Evolutionary conservation across 2,329 filamentous ascomycete genomes (phyloP), one percentile per base, ranked within the genome.

Genomic region (Helicocarpus griseus): DNA sequence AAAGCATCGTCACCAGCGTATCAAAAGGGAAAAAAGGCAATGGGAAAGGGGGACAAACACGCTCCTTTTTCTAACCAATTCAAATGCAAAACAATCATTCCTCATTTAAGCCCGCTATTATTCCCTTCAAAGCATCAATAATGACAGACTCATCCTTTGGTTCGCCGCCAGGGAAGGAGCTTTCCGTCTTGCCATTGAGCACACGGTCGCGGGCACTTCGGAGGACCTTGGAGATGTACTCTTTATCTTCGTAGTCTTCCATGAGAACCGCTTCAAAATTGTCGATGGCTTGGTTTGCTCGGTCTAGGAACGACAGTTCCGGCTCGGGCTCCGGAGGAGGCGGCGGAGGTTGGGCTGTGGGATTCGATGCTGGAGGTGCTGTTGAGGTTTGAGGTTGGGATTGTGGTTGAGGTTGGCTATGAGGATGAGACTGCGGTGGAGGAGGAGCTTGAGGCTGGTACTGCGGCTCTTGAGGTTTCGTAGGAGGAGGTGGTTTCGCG

Each of bases 181-280:
- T 71, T 50, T 69, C 68, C 21, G 65, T 64, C 5, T 68, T 67
- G 49, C 65, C 60, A 26, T 68, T 68, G 5, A 72, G 51, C 14
- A 66, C 69, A 14, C 69, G 66, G 45, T 69, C 68, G 7, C 69
- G 68, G 21, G 69, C 69, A 54, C 69, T 72, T 53, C 67, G 66
- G 9, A 72, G 64, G 31, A 72, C 69, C 56, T 71, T 67, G 24
- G 68, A 67, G 56, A 72, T 71, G 54, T 72, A 72, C 50, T 72
- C 69, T 59, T 70, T 69, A 54, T 72, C 69, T 51, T 72, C 69
- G 49, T 71, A 72, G 53, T 72, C 69, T 53, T 72, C 69, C 63
- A 71, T 69, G 13, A 72, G 63, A 11, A 72, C 69, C 17, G 68
- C 65, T 53, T 72, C 69, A 48, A 72, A 72, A 55, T 71, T 68